Percentiles rank a stretch among this genome's conserved stretches.
Evolutionary conservation across 768 basidiomycete genomes (phyloP).

Genomic region (Clavaria fumosa): DNA sequence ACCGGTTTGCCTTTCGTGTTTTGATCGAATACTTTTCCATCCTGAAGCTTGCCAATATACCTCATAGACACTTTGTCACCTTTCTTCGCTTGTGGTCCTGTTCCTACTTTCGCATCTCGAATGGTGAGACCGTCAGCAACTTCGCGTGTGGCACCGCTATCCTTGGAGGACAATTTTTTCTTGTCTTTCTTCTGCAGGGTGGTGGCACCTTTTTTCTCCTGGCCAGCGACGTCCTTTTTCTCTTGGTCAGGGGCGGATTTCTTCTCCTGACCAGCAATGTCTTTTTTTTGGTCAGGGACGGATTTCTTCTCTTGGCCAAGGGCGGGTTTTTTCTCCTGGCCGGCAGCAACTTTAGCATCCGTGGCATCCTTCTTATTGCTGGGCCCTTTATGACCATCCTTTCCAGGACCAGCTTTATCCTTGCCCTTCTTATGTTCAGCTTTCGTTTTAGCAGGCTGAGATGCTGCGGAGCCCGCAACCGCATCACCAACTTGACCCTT

Average conservation of each 20-base stretch:
- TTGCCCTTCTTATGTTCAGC: constrained; percentile 16
- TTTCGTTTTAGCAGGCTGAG: constrained; percentile 8
- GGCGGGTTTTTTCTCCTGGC: constrained; percentile 28
- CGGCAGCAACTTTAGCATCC: constrained; percentile 28
- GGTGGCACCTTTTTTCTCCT: constrained; percentile 14
- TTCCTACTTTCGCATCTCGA: constrained; percentile 62
- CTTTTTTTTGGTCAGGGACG: constrained; percentile 12
- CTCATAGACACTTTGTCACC: constrained; percentile 76
- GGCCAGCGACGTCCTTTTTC: constrained; percentile 12
- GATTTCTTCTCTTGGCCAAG: constrained; percentile 15
- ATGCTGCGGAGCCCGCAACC: constrained; percentile 4
- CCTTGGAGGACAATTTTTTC: constrained; percentile 17
- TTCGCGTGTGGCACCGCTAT: constrained; percentile 22
- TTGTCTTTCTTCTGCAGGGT: constrained; percentile 13
- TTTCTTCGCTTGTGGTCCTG: constrained; percentile 75
- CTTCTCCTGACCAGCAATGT: constrained; percentile 41
- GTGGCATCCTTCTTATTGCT: constrained; percentile 36
- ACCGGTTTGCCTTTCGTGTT: constrained; percentile 82
- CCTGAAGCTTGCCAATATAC: constrained; percentile 80
- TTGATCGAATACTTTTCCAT: constrained; percentile 64
- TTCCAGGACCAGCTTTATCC: constrained; percentile 30
- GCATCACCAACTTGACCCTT: constrained; percentile 12
- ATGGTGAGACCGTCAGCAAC: constrained; percentile 63
- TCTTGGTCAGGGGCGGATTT: constrained; percentile 11
- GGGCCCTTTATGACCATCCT: constrained; percentile 67